Percentiles rank a stretch among this genome's conserved stretches.
Evolutionary conservation across 768 basidiomycete species (phyloP).

Genomic region (Boletus tylopilopsis): DNA sequence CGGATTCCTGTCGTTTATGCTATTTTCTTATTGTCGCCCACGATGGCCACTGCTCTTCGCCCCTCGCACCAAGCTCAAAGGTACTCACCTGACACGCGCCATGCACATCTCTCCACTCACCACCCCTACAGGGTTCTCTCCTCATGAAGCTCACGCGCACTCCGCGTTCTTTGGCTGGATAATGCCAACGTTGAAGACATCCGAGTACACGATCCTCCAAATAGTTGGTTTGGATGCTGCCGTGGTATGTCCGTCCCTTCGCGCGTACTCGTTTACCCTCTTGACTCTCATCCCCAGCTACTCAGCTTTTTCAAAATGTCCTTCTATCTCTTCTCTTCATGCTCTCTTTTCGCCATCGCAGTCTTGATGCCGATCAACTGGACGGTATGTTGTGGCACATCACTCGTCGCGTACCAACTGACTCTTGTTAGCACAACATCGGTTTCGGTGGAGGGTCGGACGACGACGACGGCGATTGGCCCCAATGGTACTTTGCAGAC

Average conservation of each 20-base stretch:
- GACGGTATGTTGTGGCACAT: constrained; percentile 52
- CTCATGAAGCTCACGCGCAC: constrained; percentile 87
- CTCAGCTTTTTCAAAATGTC: constrained; percentile 95
- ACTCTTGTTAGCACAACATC: constrained; percentile 57
- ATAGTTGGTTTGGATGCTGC: constrained; percentile 97
- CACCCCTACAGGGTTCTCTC: constrained; percentile 72
- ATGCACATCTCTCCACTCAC: constrained; percentile 1
- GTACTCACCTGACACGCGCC: constrained; percentile 35
- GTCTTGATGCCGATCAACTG: constrained; percentile 96
- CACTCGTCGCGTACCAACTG: neutral
- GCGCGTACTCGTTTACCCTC: neutral
- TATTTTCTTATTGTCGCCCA: constrained; percentile 87
- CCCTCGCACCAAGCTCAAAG: constrained; percentile 92
- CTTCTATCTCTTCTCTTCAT: constrained; percentile 86
- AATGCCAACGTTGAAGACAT: constrained; percentile 83
- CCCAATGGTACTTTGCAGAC: constrained; percentile 27
- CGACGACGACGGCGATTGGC: constrained; percentile 46
- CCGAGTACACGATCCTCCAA: constrained; percentile 91
- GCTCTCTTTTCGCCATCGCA: constrained; percentile 73
- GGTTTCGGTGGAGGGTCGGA: constrained; percentile 54
- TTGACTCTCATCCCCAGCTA: constrained; percentile 47
- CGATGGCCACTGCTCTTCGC: constrained; percentile 90
- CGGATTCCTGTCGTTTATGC: constrained; percentile 74
- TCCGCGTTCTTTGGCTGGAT: constrained; percentile 95
- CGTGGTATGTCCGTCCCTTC: constrained; percentile 58